These are phyloP conservation scores for Nyssa sinensis DNA, from an alignment of 148 eudicot genomes.

Conservation along the genomic window DNA sequence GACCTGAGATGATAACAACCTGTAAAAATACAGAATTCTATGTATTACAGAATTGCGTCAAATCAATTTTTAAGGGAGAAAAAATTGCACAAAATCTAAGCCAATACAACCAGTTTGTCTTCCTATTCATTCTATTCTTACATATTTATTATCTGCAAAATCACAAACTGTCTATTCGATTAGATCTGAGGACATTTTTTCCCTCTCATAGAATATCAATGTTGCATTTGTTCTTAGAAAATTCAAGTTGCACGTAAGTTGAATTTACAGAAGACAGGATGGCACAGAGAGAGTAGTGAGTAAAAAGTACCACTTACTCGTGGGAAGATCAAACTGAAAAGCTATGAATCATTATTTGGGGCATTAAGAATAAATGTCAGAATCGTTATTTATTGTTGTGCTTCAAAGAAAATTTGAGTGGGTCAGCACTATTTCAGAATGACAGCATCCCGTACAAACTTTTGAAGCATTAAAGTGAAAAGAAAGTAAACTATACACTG, in stretches of 20 bases:
- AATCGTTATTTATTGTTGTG: neutral
- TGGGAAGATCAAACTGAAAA: no score
- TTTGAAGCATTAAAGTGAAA: constrained; percentile 3
- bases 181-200: neutral
- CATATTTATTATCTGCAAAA: neutral
- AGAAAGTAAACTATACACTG: neutral
- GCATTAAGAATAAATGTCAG: neutral
- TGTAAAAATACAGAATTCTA: constrained; percentile 24
- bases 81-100: neutral
- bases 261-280: no score
- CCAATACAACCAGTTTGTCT: neutral
- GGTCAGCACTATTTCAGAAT: neutral
- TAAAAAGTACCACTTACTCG: no score
- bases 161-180: neutral
- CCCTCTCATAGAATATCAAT: neutral
- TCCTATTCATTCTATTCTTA: neutral
- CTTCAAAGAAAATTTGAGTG: neutral
- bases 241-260: no score
- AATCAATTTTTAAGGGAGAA: neutral
- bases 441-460: neutral
- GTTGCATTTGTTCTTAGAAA: neutral
- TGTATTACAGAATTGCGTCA: constrained; percentile 8
- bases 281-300: no score
- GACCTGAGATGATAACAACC: constrained; percentile 96
- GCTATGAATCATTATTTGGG: neutral